Conservation (phyloP, 2,329 filamentous ascomycete genomes). For the Periconia sp. region DNA sequence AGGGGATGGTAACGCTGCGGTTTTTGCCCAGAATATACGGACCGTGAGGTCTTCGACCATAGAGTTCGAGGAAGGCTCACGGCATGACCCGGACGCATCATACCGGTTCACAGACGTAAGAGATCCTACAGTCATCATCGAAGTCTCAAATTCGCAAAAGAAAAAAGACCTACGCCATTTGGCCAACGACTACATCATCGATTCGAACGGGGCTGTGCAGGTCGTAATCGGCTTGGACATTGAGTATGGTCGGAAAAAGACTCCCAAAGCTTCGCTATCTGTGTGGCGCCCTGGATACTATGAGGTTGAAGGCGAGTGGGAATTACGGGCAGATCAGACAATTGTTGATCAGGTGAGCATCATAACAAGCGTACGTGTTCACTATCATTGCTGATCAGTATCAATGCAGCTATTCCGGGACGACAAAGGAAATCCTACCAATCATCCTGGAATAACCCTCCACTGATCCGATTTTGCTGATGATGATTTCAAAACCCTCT, state of each 20-base stretch:
- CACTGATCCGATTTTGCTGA: slow-evolving; percentile 17
- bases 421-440: slow-evolving; percentile 14
- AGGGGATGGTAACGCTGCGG: slow-evolving; percentile 13
- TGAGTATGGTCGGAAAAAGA: slow-evolving; percentile 13
- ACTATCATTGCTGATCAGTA: slow-evolving; percentile 7
- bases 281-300: slow-evolving; percentile 12
- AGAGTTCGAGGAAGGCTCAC: slow-evolving; percentile 6
- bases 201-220: slow-evolving; percentile 15
- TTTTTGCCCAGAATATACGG: slow-evolving; percentile 23
- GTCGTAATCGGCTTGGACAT: slow-evolving; percentile 18
- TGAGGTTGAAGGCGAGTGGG: slow-evolving; percentile 3
- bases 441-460: slow-evolving; percentile 14
- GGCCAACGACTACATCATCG: slow-evolving; percentile 21
- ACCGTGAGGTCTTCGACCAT: slow-evolving; percentile 17
- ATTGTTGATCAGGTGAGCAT: slow-evolving; percentile 15
- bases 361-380: background rate
- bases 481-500: slow-evolving; percentile 14
- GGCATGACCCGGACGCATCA: slow-evolving; percentile 19
- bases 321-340: slow-evolving; percentile 11
- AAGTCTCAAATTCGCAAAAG: slow-evolving; percentile 22
- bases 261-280: slow-evolving; percentile 15
- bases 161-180: slow-evolving; percentile 14
- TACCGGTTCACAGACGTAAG: slow-evolving; percentile 21
- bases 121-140: slow-evolving; percentile 24
- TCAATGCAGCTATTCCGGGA: slow-evolving; percentile 29